A percentile compares a stretch with the other conserved stretches of the same genome.
Conservation (phyloP, 1,284 basidiomycete genomes). For the Apiotrichum laibachii region DNA sequence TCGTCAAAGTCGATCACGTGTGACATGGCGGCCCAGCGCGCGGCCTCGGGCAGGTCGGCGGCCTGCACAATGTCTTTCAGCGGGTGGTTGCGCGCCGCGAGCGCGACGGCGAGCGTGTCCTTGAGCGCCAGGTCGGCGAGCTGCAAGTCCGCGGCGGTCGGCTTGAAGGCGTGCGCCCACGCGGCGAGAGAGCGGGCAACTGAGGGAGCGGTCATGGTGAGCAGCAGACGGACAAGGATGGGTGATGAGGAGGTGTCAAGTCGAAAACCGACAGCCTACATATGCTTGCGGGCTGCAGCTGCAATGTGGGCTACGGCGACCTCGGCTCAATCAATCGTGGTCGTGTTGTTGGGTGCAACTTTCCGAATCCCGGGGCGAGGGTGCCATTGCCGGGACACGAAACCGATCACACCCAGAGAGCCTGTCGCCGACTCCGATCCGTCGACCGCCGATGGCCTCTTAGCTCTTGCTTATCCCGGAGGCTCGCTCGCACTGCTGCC, state of each 20-base stretch:
- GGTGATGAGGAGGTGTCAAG: neutral
- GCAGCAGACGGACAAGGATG: neutral
- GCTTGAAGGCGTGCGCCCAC: conserved; percentile 11
- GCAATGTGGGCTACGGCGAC: neutral
- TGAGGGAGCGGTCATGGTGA: neutral
- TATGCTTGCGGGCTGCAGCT: neutral
- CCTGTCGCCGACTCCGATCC: too few relatives aligned
- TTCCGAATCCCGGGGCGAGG: too few relatives aligned
- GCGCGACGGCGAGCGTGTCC: conserved; percentile 14
- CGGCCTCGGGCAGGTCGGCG: conserved; percentile 5
- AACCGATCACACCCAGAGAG: too few relatives aligned
- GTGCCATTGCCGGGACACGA: too few relatives aligned
- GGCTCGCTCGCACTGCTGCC: too few relatives aligned
- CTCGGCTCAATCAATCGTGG: too few relatives aligned
- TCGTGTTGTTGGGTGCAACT: too few relatives aligned
- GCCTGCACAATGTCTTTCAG: conserved; percentile 4
- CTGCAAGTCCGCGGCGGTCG: conserved; percentile 6
- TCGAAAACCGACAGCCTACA: neutral
- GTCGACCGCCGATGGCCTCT: too few relatives aligned
- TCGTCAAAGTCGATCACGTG: conserved; percentile 16
- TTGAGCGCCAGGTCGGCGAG: conserved; percentile 14
- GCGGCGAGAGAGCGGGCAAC: conserved; percentile 10
- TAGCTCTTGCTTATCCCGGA: too few relatives aligned
- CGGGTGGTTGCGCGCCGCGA: conserved; percentile 11
- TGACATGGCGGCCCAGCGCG: conserved; percentile 13